Evolutionary conservation across 2,329 filamentous ascomycete species (phyloP).

Genomic region (Scedosporium dehoogii): DNA sequence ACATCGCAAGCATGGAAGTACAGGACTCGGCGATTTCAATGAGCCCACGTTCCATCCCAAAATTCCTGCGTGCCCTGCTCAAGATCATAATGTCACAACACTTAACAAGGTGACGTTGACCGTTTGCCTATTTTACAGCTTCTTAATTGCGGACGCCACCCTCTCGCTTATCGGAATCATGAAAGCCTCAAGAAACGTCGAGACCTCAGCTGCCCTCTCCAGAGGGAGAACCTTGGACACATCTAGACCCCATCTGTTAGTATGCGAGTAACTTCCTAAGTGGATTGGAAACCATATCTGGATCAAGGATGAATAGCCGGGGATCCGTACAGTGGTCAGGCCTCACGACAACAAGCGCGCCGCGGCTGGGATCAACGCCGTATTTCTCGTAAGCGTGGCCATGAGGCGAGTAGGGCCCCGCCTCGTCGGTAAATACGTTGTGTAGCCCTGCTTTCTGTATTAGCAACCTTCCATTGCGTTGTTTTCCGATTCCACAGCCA

Average conservation of each 20-base stretch:
- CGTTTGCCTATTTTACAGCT: too few relatives aligned
- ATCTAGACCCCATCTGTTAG: not conserved
- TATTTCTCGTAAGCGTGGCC: conserved; percentile 41
- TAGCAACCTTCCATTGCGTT: not conserved
- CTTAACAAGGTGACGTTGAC: too few relatives aligned
- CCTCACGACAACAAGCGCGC: conserved; percentile 45
- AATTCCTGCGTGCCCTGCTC: too few relatives aligned
- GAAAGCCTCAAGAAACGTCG: not conserved
- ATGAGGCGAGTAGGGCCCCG: conserved; percentile 37
- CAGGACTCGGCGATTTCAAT: too few relatives aligned
- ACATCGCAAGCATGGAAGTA: too few relatives aligned
- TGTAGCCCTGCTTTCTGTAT: conserved; percentile 32
- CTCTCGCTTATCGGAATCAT: not conserved
- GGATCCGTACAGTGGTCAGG: conserved; percentile 50
- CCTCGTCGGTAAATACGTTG: conserved; percentile 41
- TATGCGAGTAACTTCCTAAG: not conserved
- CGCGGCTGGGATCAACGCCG: conserved; percentile 38
- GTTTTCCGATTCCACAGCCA: not conserved
- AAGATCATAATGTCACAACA: too few relatives aligned
- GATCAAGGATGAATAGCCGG: not conserved
- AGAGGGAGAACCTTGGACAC: conserved; percentile 6
- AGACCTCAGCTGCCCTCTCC: not conserved
- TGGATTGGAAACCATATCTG: not conserved
- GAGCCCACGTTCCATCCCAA: too few relatives aligned
- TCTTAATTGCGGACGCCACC: not conserved